Conservation (phyloP, 2,329 filamentous ascomycete species). For the Juglanconis sp. region DNA sequence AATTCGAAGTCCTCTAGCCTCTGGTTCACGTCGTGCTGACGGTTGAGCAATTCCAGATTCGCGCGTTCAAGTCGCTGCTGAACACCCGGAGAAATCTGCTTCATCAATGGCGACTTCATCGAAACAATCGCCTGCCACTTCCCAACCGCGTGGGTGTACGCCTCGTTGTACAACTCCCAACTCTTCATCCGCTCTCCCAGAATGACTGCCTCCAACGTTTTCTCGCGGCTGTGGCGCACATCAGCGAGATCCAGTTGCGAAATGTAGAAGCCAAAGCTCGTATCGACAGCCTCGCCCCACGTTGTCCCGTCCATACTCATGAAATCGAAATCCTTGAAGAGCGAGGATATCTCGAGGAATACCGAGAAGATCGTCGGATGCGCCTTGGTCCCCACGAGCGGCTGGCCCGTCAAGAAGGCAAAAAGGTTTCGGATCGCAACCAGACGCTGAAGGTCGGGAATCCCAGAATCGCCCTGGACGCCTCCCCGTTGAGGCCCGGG, state of each 20-base stretch:
- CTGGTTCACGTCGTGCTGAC: constrained; percentile 66
- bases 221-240: constrained; percentile 77
- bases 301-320: constrained; percentile 53
- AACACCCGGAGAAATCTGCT: constrained; percentile 67
- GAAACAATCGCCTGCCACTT: constrained; percentile 73
- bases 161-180: constrained; percentile 80
- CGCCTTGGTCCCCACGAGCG: constrained; percentile 55
- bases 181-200: constrained; percentile 84
- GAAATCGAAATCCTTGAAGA: constrained; percentile 58
- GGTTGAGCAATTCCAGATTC: constrained; percentile 72
- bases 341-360: constrained; percentile 50
- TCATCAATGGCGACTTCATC: constrained; percentile 66
- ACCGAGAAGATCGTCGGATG: constrained; percentile 52
- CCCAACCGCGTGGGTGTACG: constrained; percentile 86
- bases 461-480: background rate
- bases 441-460: constrained; percentile 49
- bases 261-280: constrained; percentile 71
- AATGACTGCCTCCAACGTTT: constrained; percentile 85
- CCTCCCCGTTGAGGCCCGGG: constrained; percentile 29
- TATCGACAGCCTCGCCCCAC: constrained; percentile 57
- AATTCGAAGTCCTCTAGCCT: constrained; percentile 89
- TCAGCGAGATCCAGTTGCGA: constrained; percentile 76
- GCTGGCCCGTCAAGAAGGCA: constrained; percentile 62
- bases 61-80: constrained; percentile 78
- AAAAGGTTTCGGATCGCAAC: constrained; percentile 63